Percentiles rank a stretch among this genome's conserved stretches.
phyloP scores from a whole-genome alignment of 2,329 filamentous ascomycete species.

The Aspergillus novoparasiticus region DNA sequence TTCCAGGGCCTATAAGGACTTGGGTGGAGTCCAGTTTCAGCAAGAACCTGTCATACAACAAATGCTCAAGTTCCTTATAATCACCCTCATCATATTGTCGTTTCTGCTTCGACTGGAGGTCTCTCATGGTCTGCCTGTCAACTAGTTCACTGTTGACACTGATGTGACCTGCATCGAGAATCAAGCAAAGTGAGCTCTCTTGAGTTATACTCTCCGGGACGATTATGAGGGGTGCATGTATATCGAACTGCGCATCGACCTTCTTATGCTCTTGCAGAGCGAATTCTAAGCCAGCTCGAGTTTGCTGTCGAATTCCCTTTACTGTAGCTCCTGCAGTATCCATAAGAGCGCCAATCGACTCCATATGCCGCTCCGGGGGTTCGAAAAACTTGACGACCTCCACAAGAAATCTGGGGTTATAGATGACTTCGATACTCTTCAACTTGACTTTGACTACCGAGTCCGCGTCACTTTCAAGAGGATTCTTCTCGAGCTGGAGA shows the following conservation, averaged over 20 bases:
- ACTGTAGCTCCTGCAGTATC: slow-evolving; percentile 95
- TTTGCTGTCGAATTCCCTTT: slow-evolving; percentile 92
- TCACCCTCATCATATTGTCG: slow-evolving; percentile 87
- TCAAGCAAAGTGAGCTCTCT: slow-evolving; percentile 80
- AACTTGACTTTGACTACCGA: slow-evolving; percentile 87
- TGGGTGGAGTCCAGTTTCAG: slow-evolving; percentile 94
- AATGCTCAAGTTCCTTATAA: slow-evolving; percentile 79
- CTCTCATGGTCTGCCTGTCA: slow-evolving; percentile 83
- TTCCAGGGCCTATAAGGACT: slow-evolving; percentile 89
- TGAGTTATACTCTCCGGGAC: slow-evolving; percentile 89
- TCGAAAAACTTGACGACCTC: slow-evolving; percentile 95
- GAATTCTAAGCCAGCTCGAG: slow-evolving; percentile 91
- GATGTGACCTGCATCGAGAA: slow-evolving; percentile 93
- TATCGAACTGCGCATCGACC: slow-evolving; percentile 91
- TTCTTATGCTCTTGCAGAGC: slow-evolving; percentile 97
- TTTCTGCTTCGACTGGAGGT: slow-evolving; percentile 88
- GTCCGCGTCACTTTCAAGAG: slow-evolving; percentile 88
- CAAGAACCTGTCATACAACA: slow-evolving; percentile 98
- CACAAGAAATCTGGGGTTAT: slow-evolving; percentile 91
- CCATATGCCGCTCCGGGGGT: slow-evolving; percentile 95
- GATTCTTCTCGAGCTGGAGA: slow-evolving; percentile 91
- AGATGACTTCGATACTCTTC: slow-evolving; percentile 94
- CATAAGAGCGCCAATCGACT: slow-evolving; percentile 94
- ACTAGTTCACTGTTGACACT: slow-evolving; percentile 93
- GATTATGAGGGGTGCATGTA: slow-evolving; percentile 95